These are phyloP conservation scores for Boletus insuetus DNA, from an alignment of 768 basidiomycete genomes.

Conservation along the genomic window DNA sequence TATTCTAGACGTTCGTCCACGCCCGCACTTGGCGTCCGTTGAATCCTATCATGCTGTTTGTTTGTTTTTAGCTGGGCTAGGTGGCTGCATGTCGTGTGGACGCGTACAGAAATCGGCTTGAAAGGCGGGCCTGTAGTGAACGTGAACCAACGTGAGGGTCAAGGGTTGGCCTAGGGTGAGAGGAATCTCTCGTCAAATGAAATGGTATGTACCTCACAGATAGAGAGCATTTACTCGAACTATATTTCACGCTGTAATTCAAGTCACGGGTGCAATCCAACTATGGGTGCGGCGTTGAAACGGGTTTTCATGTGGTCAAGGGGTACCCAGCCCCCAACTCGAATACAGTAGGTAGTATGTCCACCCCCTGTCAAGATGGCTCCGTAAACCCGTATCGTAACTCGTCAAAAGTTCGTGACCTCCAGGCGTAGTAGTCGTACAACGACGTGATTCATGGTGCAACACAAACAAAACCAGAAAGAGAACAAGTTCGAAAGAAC, in stretches of 20 bases:
- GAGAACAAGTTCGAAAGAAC: constrained; percentile 3
- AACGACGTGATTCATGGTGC: background rate
- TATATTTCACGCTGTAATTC: constrained; percentile 1
- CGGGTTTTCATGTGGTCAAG: background rate
- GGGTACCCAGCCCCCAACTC: background rate
- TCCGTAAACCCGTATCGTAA: constrained; percentile 2
- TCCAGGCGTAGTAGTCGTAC: too few species aligned
- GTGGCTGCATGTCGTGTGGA: background rate
- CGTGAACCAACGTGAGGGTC: too few species aligned
- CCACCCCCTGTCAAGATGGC: background rate
- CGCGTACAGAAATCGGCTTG: constrained; percentile 5
- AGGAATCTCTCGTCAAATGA: too few species aligned
- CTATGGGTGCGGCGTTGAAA: background rate
- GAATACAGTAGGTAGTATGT: background rate
- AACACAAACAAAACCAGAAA: background rate
- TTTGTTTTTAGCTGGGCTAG: background rate
- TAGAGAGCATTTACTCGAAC: background rate
- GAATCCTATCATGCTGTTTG: background rate
- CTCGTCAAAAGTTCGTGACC: background rate
- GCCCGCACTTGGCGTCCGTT: background rate
- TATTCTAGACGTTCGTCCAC: background rate
- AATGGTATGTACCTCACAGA: too few species aligned
- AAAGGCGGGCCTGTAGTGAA: too few species aligned
- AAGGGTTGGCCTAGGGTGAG: too few species aligned
- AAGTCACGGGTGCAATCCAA: background rate